Evolutionary conservation across 1,284 basidiomycete genomes (phyloP).

Genomic region (Caloboletus inedulis): DNA sequence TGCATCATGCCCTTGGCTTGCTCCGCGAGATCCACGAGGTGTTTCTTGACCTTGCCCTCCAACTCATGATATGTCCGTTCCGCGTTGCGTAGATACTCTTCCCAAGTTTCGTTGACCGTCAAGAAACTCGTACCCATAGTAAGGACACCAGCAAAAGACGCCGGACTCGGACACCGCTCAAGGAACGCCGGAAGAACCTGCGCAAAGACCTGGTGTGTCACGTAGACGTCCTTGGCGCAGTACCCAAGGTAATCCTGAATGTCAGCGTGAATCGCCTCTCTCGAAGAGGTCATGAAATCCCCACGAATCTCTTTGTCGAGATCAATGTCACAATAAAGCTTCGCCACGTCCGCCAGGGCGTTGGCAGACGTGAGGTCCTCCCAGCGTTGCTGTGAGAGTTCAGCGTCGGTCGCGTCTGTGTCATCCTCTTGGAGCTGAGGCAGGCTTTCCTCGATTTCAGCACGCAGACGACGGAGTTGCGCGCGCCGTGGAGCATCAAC

Average conservation of each 20-base stretch:
- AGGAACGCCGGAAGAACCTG: constrained; percentile 86
- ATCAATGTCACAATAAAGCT: constrained; percentile 81
- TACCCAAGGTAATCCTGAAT: constrained; percentile 83
- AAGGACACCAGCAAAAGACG: constrained; percentile 88
- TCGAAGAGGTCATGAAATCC: constrained; percentile 70
- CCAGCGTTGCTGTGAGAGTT: constrained; percentile 65
- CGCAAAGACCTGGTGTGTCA: constrained; percentile 82
- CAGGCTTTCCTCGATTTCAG: constrained; percentile 45
- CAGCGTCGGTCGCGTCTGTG: constrained; percentile 39
- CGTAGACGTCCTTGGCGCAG: constrained; percentile 81
- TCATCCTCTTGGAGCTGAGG: constrained; percentile 40
- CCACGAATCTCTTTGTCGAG: constrained; percentile 81
- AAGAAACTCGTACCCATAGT: constrained; percentile 92
- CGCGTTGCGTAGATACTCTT: constrained; percentile 74
- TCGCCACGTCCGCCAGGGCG: constrained; percentile 89
- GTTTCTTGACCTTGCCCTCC: constrained; percentile 69
- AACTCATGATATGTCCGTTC: constrained; percentile 78
- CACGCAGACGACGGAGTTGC: constrained; percentile 43
- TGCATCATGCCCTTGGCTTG: constrained; percentile 51
- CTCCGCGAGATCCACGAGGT: constrained; percentile 69
- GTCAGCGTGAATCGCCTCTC: constrained; percentile 63
- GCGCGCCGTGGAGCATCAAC: constrained; percentile 36
- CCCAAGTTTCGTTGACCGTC: constrained; percentile 89
- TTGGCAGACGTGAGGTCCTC: constrained; percentile 92
- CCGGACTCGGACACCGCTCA: constrained; percentile 85